Evolutionary conservation across 1,284 basidiomycete genomes (phyloP), one percentile per base, ranked within the genome.

Genomic region (Boletellus deceptivus): DNA sequence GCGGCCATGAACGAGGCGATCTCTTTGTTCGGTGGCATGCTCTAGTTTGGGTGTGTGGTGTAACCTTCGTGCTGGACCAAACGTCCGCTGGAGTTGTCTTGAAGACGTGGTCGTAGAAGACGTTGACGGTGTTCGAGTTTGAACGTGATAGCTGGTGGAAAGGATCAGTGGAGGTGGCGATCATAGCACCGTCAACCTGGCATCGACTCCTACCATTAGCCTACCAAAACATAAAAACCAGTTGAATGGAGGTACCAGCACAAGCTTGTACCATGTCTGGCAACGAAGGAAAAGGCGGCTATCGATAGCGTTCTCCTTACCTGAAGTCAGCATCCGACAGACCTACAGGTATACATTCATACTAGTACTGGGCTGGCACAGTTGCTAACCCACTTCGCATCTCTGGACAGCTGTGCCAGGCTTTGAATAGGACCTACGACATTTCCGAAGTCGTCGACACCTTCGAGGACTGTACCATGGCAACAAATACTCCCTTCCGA

Each of bases 61-160:
- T 35, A 57, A 38, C 56, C 42, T 33, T 52, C 46, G 22, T 60
- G 59, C 9, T 58, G 25, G 37, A 60, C 40, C 40, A 61, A 31
- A 24, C 48, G 58, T 27, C 55, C 36, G 41, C 46, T 43, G 4
- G 43, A 45, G 20, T 18, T 11, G 31, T 42, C 44, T 63, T 60
- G 13, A 58, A 64, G 42, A 64, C 50, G 18, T 61, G 49, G 11
- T 64, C 57, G 22, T 56, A 43, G 38, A 59, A 61, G 44, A 49
- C 22, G 1, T 25, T 25, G 16, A 38, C 20, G 22, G 52, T 35
- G 11, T 48, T 53, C 24, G 46, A 34, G 13, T 43, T 29, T 18
- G 50, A 18, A n/a, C 31, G 11, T 1, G 17, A 27, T 8, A 5
- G 27, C 13, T 13, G 17, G 29, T 3, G 13, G 29, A 10, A 4